Base-by-base conservation (phyloP, 2,329 filamentous ascomycete species). In the Ophiostoma triangulosporum region DNA sequence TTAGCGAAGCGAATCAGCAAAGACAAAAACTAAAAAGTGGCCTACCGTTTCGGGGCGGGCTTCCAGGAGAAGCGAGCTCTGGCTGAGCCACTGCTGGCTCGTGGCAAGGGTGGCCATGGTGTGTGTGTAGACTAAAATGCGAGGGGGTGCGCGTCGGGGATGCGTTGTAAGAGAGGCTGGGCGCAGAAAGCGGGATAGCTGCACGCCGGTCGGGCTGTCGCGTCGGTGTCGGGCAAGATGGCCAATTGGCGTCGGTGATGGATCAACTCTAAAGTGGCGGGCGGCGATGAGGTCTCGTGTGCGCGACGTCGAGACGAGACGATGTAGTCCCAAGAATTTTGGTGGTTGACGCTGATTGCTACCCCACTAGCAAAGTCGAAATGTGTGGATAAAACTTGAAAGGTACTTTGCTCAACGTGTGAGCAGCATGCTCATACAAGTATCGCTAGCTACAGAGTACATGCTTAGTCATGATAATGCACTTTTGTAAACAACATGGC, bases 21-120 rank as follows among this genome's bases (percentile, higher is more conserved):
- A 6, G 29, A 31, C 29, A 8, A 6, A 3, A 3, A 8, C 29
- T 7, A 48, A 51, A 26, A 36, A 36, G 31, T 9, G 49, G 71
- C 80, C 58, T 79, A 95, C 91, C 38, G 86, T 89, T 32, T 79
- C 80, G 4, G 93, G 93, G 48, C 88, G 83, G 54, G 93, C 91
- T 70, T 93, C 80, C 53, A 98, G 75, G 55, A 98, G 82, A 57
- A 90, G 80, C 17, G 82, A 74, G 14, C 91, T 95, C 69, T 96
- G 86, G 62, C 85, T 82, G 60, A 96, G 86, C 86, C 89, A 98
- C 71, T 90, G 84, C 69, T 95, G 84, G 68, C 86, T 86, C 55
- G 87, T 89, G 51, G 77, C 73, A 66, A 95, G 81, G 66, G 86
- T 82, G 3, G 86, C 84, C 90, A 95, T 95, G n/a, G 50, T 53